These are phyloP conservation scores for Pseudopyricularia javanii DNA, from an alignment of 2,329 filamentous ascomycete species.

Conservation along the genomic window DNA sequence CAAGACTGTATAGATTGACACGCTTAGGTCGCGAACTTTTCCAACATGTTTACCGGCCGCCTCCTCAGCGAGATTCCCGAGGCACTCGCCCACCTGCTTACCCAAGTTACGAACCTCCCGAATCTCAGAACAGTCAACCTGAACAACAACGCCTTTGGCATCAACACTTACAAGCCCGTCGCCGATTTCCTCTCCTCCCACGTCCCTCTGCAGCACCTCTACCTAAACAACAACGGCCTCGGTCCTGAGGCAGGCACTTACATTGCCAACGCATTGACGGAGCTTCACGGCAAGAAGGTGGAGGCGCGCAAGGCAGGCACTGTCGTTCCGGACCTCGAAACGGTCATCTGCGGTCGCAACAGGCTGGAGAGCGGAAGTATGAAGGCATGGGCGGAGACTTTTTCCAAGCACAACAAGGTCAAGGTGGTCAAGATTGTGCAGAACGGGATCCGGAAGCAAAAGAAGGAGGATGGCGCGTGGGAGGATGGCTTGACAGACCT, in stretches of 20 bases:
- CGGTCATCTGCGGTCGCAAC: constrained; percentile 94
- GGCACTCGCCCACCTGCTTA: constrained; percentile 75
- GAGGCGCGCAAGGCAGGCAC: constrained; percentile 56
- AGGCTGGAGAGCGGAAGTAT: constrained; percentile 92
- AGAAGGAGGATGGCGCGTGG: too few species aligned
- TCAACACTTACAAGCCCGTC: constrained; percentile 87
- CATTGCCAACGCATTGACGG: constrained; percentile 75
- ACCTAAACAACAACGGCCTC: constrained; percentile 96
- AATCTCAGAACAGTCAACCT: constrained; percentile 86
- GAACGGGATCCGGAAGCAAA: constrained; percentile 67
- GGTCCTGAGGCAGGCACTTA: constrained; percentile 83
- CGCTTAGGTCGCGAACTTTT: constrained; percentile 65
- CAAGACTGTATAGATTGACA: constrained; percentile 5
- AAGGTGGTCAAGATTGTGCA: constrained; percentile 93
- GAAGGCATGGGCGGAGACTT: constrained; percentile 85
- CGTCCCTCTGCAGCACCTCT: constrained; percentile 81
- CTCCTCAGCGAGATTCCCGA: constrained; percentile 88
- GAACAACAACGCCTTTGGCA: constrained; percentile 94
- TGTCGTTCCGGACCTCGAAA: constrained; percentile 74
- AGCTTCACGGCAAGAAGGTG: constrained; percentile 74
- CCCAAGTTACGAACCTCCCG: constrained; percentile 72
- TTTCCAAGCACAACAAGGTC: constrained; percentile 69
- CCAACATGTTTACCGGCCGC: constrained; percentile 94
- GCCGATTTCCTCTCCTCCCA: constrained; percentile 85
- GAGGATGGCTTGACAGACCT: constrained; percentile 82